Evolutionary conservation across 2,329 filamentous ascomycete genomes (phyloP), one percentile per base, ranked within the genome.

Genomic region (Epichloe hybrida): DNA sequence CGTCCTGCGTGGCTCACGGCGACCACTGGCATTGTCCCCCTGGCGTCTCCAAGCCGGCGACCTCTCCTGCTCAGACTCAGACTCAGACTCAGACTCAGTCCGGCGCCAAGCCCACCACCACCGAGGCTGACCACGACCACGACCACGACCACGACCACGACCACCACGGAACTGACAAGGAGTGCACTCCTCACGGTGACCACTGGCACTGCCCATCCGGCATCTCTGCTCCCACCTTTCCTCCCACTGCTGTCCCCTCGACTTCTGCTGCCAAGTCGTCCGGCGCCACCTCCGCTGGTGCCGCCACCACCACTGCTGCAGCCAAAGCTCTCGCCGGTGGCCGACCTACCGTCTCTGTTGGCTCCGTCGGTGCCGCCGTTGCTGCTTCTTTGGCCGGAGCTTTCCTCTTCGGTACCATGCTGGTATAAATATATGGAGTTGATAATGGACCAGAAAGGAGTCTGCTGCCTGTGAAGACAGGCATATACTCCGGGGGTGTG

Each of bases 161-260:
- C 41, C 40, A 49, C 23, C 47, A 52, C 38, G 37, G 34, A 20
- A 31, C 36, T 6, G 49, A 34, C 23, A 52, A 52, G 31, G 50
- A 54, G 39, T 57, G 57, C 44, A 50, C 46, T 3, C 52, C 52
- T 17, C 41, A 54, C 38, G 13, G n/a, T 5, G 47, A 52, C 47
- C 46, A 52, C 52, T 54, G 48, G 50, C 53, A 58, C 49, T 59
- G 57, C 46, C 55, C 53, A 11, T 51, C 55, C 2, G 57, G 56
- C n/a, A 53, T 57, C 3, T 36, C 52, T 5, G 46, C 48, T 20
- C 52, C 52, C n/a, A 43, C 49, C 15, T 5, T 5, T 8, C 31
- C 40, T 40, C 48, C 51, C 21, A 36, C 49, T 46, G 50, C 52
- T 45, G 37, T 17, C 17, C n/a, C 45, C 12, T 27, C 41, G 20